Percentiles rank a stretch among this genome's conserved stretches.
These are phyloP conservation scores for Phytophthora podocarpi DNA, from an alignment of 352 stramenopile species.

Conservation along the genomic window DNA sequence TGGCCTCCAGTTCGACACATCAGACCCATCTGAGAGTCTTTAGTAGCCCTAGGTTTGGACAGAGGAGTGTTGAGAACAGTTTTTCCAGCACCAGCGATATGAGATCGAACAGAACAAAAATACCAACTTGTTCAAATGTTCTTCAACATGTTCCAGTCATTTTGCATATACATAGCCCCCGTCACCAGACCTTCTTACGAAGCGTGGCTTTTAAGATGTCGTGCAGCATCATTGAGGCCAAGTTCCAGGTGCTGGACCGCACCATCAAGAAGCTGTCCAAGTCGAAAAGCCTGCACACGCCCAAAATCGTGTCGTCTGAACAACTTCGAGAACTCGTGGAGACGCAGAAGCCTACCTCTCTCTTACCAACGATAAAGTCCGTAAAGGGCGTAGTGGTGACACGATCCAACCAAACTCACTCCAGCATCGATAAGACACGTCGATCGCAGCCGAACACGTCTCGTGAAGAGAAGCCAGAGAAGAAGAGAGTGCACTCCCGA, in stretches of 20 bases:
- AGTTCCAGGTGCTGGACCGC: conserved; percentile 63
- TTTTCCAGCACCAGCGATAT: conserved; percentile 1
- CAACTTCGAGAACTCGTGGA: conserved; percentile 56
- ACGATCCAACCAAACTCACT: conserved; percentile 8
- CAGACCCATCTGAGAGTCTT: conserved; percentile 10
- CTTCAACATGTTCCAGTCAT: neutral
- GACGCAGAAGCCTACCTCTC: conserved; percentile 30
- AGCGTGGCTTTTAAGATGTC: conserved; percentile 44
- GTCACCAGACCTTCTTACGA: neutral
- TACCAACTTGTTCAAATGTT: conserved; percentile 3
- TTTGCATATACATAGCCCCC: conserved; percentile 19
- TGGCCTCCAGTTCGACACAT: conserved; percentile 43
- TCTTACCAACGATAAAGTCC: conserved; percentile 19
- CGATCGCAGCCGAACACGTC: conserved; percentile 14
- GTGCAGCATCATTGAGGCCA: conserved; percentile 66
- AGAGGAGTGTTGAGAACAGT: neutral
- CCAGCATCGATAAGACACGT: neutral
- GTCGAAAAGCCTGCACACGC: conserved; percentile 17
- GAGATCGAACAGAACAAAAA: conserved; percentile 26
- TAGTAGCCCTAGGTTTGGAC: neutral
- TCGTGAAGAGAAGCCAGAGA: conserved; percentile 7
- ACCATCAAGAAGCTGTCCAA: conserved; percentile 56
- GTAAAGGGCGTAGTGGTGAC: conserved; percentile 3
- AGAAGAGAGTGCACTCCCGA: neutral
- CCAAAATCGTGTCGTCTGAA: conserved; percentile 49